Conservation (phyloP, 2,329 filamentous ascomycete genomes). For the Cladosporium sphaerospermum region DNA sequence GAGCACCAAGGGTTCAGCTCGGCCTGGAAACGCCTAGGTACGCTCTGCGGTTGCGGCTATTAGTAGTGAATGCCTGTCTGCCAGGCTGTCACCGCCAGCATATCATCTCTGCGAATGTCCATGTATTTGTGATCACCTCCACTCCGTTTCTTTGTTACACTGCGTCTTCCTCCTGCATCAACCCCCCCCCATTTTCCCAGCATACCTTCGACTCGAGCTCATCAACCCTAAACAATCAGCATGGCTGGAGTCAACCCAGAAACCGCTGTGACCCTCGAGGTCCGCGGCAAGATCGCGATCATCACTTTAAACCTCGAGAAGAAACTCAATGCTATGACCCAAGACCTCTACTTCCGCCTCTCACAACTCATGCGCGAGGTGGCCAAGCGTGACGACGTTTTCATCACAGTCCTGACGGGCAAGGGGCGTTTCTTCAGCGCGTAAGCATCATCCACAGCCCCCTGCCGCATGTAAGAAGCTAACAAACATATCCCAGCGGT, state of each 20-base stretch:
- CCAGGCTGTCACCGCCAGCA: not conserved
- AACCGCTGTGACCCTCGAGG: constrained; percentile 53
- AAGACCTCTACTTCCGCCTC: constrained; percentile 70
- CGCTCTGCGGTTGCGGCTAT: not conserved
- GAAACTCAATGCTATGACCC: constrained; percentile 79
- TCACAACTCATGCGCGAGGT: constrained; percentile 69
- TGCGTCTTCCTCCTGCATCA: not conserved
- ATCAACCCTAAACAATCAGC: not conserved
- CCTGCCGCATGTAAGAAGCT: not conserved
- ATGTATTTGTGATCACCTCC: not conserved
- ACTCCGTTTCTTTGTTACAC: not conserved
- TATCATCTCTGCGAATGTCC: not conserved
- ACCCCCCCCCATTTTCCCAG: not conserved
- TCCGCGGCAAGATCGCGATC: constrained; percentile 65
- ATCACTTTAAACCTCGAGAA: constrained; percentile 79
- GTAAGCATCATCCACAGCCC: constrained; percentile 44
- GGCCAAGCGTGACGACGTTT: constrained; percentile 71
- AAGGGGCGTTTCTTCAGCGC: constrained; percentile 82
- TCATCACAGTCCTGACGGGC: constrained; percentile 76
- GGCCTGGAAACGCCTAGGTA: not conserved
- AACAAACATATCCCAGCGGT: constrained; percentile 48
- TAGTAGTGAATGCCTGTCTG: not conserved
- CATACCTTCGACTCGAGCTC: not conserved
- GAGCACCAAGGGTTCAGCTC: too few relatives aligned
- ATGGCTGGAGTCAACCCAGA: constrained; percentile 23